Evolutionary conservation across 306 rosid species (phyloP), one percentile per base, ranked within the genome.

Genomic region (Senna tora): DNA sequence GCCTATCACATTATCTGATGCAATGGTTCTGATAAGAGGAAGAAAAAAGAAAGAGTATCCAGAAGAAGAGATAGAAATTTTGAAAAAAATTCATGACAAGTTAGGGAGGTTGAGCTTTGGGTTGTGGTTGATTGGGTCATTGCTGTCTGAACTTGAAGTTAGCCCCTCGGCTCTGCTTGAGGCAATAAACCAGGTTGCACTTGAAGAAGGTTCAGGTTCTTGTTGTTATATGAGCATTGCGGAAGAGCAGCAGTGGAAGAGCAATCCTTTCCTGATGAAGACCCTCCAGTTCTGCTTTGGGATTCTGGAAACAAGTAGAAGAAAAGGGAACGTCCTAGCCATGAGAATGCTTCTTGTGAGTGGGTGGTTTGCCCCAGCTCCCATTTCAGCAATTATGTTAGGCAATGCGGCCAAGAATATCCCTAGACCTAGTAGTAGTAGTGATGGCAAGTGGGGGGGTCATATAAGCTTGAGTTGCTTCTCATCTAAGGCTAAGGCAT

Each of bases 281-380:
- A 82, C 79, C 77, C 56, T 90, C 11, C 76, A 84, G 17, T 88
- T 85, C 25, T 85, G 96, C 78, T 79, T 86, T 5, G 75, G 78
- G 6, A 39, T 85, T 51, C 74, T 88, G 56, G 88, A 88, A 47
- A 85, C 82, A 82, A 65, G 82, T 3, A 87, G 65, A 36, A 85
- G 80, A 15, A 79, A 75, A 69, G 74, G 73, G 75, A 77, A 80
- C 76, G 73, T 74, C 13, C 74, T 92, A 12, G 96, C 97, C 54
- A 57, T 89, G 11, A 82, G 91, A 80, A 90, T 93, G 95, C 67
- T 90, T 74, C 90, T 88, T 17, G 91, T 85, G 0, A 81, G 91
- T 49, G 82, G 96, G 6, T 93, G 98, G 98, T 82, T 88, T 45
- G 89, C 96, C 14, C 86, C 90, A 0, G 61, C 90, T 15, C 96